Evolutionary conservation across 129 eudicot genomes (phyloP), one percentile per base, ranked within the genome.

Genomic region (Scalesia atractyloides): DNA sequence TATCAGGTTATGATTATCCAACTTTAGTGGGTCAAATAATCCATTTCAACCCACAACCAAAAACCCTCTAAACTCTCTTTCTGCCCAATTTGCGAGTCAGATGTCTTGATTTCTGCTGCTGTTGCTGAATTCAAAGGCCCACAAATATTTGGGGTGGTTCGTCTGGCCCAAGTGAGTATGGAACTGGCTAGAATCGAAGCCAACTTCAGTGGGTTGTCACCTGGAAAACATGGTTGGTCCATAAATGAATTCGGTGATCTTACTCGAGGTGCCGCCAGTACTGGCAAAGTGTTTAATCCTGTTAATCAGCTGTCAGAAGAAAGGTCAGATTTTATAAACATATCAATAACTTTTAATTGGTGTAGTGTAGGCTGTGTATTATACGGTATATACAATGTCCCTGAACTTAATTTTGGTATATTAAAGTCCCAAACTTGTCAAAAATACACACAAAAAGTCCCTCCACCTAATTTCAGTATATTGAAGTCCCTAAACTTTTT

Each of bases 91-190:
- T 60, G 34, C 14, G 10, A n/a, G 80, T 61, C 87, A 94, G 98
- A 86, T 70, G 90, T 86, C 80, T 83, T 84, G 30, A 84, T 90
- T 58, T 88, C 98, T 67, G 97, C 98, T 66, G 97, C 98, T 69
- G 98, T 94, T 70, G 84, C 97, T 39, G 98, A 94, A 80, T 94
- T 94, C 51, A 94, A 94, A 70, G 98, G 98, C 56, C 97, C 98
- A 17, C 61, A 65, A 20, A 76, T 94, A 7, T 94, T 86, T 44
- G 98, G 98, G 61, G 97, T 94, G 14, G 98, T 94, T 59, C 96
- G 97, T 17, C 44, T 94, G 66, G 92, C 98, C 58, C 98, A 90
- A 84, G 91, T 91, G 20, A 90, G 79, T 59, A 94, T 94, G 98
- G 98, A 94, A 70, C 75, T 90, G 79, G 89, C 98, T 9, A 81